A percentile compares a stretch with the other conserved stretches of the same genome.
phyloP scores from a whole-genome alignment of 768 basidiomycete genomes.

The Glaciozyma martinii region DNA sequence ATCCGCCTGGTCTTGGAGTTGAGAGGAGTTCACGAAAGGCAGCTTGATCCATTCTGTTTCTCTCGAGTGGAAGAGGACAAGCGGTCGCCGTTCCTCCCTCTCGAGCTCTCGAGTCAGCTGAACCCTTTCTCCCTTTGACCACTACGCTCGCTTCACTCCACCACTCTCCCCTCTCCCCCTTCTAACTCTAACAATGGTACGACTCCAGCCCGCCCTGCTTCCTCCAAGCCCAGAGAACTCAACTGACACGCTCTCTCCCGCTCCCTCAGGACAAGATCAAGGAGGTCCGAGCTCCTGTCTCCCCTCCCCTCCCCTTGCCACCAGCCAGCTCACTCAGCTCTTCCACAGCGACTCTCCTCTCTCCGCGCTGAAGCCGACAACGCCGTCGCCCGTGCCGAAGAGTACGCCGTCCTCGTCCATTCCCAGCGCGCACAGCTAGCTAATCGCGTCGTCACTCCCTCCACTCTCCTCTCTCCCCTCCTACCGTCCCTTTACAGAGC shows the following conservation, averaged over 20 bases:
- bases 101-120: too few species aligned
- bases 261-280: slow-evolving; percentile 47
- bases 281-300: slow-evolving; percentile 39
- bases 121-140: too few species aligned
- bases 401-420: slow-evolving; percentile 19
- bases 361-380: slow-evolving; percentile 79
- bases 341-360: slow-evolving; percentile 47
- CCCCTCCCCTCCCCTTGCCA: background rate
- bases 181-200: too few species aligned
- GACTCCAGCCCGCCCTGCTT: too few species aligned
- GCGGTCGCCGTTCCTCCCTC: too few species aligned
- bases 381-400: slow-evolving; percentile 73
- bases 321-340: background rate
- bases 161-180: too few species aligned
- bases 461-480: background rate
- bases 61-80: too few species aligned
- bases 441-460: background rate
- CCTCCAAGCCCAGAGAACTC: too few species aligned
- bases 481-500: slow-evolving; percentile 41
- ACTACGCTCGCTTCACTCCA: too few species aligned
- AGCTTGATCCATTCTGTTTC: slow-evolving; percentile 16
- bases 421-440: background rate
- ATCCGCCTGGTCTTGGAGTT: background rate
- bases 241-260: background rate
- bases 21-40: slow-evolving; percentile 3